Base-by-base conservation (phyloP, 495 filamentous ascomycete genomes). In the Tuber calosporum region DNA sequence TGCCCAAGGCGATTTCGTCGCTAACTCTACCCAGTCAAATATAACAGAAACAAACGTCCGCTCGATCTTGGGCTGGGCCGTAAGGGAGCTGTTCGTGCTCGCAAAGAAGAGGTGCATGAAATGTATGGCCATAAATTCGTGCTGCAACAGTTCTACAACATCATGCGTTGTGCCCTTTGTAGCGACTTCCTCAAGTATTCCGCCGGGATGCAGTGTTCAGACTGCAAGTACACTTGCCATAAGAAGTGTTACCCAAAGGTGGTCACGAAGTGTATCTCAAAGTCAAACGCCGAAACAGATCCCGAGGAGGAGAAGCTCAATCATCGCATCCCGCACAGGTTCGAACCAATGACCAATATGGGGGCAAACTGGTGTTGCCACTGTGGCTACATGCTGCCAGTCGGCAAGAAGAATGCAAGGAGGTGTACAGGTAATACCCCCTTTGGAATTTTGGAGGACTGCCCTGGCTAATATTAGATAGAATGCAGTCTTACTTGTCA, bases 191-290 rank as follows among this genome's bases (percentile, higher is more conserved):
- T 99, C 84, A 98, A 97, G 82, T 98, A 98, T 84, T 94, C 94
- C 41, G 91, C 95, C 22, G 96, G 95, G 67, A 97, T 98, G 94
- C 95, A 99, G 84, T 99, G 95, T 82, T 91, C 94, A 74, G 95
- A 99, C 84, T 99, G 95, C 92, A 98, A 97, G 83, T 97, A 97
- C 81, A 98, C 95, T 34, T 98, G 96, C 83, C 95, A 99, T 83
- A 92, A 91, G 81, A 97, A 96, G 83, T 99, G 95, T 82, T 98
- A 97, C 81, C 84, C 86, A 17, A 96, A 94, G 82, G 95, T 99
- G n/a, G 96, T 99, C 80, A 98, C 95, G 72, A 99, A 99, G 83
- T 99, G 95, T 85, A 99, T 99, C 84, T 97, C 94, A 84, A 97
- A 98, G 83, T 96, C 94, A 68, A 99, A 98, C 82, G 92, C 94